Evolutionary conservation across 306 rosid species (phyloP), one percentile per base, ranked within the genome.

Genomic region (Rosa persica): DNA sequence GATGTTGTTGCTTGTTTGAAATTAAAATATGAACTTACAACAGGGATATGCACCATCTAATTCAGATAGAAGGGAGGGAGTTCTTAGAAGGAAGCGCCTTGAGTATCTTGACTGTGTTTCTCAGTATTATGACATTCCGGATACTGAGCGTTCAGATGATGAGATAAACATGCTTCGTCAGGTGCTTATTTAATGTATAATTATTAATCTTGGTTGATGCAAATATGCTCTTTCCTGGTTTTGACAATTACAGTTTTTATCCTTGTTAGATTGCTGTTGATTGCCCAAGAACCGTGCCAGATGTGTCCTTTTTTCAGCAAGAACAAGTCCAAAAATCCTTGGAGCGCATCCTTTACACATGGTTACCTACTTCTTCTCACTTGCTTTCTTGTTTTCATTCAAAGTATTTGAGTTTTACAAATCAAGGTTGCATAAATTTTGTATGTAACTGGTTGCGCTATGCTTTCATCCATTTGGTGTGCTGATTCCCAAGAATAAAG

Each of bases 21-120:
- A 85, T 89, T 92, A 83, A 87, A 89, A 84, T 76, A 92, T 88
- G 84, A 87, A 92, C 89, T 90, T 92, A 82, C 91, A 79, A 94
- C 96, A 94, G 98, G 98, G 98, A 86, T 94, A 92, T 88, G 98
- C 98, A 92, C 93, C 98, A 82, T 89, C 96, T 88, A 94, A 92
- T 92, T 94, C 98, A 88, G 98, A 94, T 87, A 87, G 98, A 90
- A 88, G 91, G 97, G 98, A 92, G 83, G 98, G 93, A 61, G 92
- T 94, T 87, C 81, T 94, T 78, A 88, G 88, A 82, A 90, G 98
- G 88, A 94, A 94, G 90, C 96, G 97, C 44, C 89, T 94, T 13
- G 96, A 90, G 88, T 94, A 94, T 90, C 98, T 94, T 48, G 98
- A 94, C 64, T 85, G 86, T 80, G 93, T 89, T 84, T 87, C 98